Evolutionary conservation across 305 asterid species (phyloP).

Genomic region (Fraxinus velutina): DNA sequence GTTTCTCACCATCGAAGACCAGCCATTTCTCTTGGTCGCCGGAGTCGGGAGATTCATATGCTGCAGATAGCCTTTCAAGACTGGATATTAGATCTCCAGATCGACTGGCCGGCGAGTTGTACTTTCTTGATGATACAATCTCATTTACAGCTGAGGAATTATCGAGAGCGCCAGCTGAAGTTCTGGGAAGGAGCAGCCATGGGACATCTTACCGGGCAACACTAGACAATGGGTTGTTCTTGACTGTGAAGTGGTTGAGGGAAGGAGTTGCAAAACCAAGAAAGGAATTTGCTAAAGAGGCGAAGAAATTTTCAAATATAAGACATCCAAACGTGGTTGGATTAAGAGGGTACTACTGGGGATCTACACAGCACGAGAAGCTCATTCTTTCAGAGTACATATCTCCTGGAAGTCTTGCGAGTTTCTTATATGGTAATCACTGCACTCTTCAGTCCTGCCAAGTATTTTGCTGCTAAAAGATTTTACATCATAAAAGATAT

Average conservation of each 20-base stretch:
- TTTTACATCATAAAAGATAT: background rate
- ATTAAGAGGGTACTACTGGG: constrained; percentile 97
- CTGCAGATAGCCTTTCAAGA: constrained; percentile 69
- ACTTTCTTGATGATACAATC: constrained; percentile 87
- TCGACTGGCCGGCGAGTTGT: constrained; percentile 79
- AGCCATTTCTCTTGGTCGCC: constrained; percentile 95
- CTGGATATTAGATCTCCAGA: constrained; percentile 87
- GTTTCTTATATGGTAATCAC: constrained; percentile 75
- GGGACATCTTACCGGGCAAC: constrained; percentile 91
- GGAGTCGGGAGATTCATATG: constrained; percentile 74
- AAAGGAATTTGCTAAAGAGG: constrained; percentile 94
- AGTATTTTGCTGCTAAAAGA: background rate
- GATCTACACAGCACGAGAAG: constrained; percentile 96
- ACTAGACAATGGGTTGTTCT: constrained; percentile 72
- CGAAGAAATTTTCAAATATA: constrained; percentile 86
- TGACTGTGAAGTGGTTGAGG: constrained; percentile 97
- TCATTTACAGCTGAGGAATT: constrained; percentile 83
- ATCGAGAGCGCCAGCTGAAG: constrained; percentile 96
- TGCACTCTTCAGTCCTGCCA: constrained; percentile 4
- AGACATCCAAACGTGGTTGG: constrained; percentile 97
- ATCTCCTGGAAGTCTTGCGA: constrained; percentile 89
- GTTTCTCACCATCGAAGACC: constrained; percentile 80
- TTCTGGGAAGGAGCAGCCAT: constrained; percentile 97
- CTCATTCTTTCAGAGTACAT: constrained; percentile 92
- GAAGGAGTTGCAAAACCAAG: constrained; percentile 98